Evolutionary conservation across 176 grass and related monocot species (phyloP).

Genomic region (Paspalum vaginatum): DNA sequence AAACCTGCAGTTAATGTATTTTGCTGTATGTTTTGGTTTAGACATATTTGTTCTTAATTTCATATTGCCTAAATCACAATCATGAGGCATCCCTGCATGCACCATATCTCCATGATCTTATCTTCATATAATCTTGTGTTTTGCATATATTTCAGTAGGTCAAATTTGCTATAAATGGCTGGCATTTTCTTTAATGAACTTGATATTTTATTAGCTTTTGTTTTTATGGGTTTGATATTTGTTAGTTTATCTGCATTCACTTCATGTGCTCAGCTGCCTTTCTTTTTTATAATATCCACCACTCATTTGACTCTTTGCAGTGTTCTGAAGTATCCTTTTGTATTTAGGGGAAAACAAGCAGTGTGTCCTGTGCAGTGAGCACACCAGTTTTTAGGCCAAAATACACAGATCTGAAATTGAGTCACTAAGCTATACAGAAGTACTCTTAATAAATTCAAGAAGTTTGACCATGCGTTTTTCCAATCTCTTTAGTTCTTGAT

Average conservation of each 20-base stretch:
- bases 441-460: constrained; percentile 7
- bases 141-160: not conserved
- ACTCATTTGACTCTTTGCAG: no score
- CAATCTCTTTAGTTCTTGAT: not conserved
- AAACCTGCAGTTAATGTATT: constrained; percentile 43
- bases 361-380: not conserved
- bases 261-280: no score
- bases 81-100: not conserved
- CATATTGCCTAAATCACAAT: constrained; percentile 19
- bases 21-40: constrained; percentile 24
- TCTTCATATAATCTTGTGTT: not conserved
- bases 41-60: constrained; percentile 23
- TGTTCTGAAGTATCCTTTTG: constrained; percentile 25
- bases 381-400: not conserved
- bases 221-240: not conserved
- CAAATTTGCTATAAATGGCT: no score
- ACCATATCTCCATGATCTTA: constrained; percentile 1
- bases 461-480: not conserved
- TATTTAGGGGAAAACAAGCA: not conserved
- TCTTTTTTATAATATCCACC: no score
- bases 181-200: no score
- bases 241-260: no score
- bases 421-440: not conserved
- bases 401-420: not conserved
- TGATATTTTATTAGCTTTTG: no score